Conservation (phyloP, 352 stramenopile species). For the Pythium dissimile region DNA sequence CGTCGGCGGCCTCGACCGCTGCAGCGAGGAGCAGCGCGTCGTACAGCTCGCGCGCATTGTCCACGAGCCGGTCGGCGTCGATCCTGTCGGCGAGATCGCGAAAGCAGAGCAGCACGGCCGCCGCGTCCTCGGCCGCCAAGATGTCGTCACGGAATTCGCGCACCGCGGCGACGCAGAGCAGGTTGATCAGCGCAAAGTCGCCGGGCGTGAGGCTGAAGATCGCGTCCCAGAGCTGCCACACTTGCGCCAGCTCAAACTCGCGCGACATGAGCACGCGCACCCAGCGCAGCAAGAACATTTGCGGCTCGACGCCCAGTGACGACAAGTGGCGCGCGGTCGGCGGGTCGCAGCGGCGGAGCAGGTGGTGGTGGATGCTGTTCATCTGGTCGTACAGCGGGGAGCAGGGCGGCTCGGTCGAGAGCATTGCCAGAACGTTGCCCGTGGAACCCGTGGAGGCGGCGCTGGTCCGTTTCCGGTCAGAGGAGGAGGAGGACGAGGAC, state of each 20-base stretch:
- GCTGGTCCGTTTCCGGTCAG: constrained; percentile 2
- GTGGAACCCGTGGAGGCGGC: background rate
- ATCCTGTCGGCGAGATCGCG: constrained; percentile 53
- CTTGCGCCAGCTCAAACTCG: constrained; percentile 68
- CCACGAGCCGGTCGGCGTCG: constrained; percentile 44
- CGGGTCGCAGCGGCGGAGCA: constrained; percentile 59
- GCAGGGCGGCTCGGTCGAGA: constrained; percentile 23
- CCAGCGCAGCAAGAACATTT: constrained; percentile 75
- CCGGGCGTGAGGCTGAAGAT: constrained; percentile 69
- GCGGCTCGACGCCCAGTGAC: constrained; percentile 48
- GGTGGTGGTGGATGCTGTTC: constrained; percentile 68
- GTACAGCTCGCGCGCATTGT: constrained; percentile 60
- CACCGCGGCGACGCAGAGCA: constrained; percentile 71
- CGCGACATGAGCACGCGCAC: constrained; percentile 74
- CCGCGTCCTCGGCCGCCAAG: constrained; percentile 53
- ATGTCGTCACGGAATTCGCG: constrained; percentile 66
- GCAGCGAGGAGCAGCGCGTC: constrained; percentile 62
- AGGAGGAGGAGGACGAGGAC: background rate
- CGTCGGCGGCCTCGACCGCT: constrained; percentile 43
- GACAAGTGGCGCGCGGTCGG: constrained; percentile 50
- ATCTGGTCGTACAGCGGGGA: constrained; percentile 69
- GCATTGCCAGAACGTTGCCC: background rate
- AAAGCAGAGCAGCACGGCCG: constrained; percentile 50
- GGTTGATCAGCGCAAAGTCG: constrained; percentile 76
- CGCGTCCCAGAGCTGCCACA: constrained; percentile 78